Conservation (phyloP, 2,329 filamentous ascomycete species). For the Fusarium acutatum region DNA sequence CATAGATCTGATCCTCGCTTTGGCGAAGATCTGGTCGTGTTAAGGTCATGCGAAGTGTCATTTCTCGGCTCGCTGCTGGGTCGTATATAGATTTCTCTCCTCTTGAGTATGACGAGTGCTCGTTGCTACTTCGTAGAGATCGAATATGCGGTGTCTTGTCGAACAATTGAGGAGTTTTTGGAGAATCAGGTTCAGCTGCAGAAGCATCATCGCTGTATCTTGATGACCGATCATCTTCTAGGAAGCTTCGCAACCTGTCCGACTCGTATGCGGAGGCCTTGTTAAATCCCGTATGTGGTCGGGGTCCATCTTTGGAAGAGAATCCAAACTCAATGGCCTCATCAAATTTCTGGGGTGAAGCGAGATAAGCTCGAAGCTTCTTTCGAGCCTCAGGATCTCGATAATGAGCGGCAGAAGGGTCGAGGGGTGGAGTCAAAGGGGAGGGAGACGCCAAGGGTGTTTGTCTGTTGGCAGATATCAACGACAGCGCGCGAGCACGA, state of each 20-base stretch:
- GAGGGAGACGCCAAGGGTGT: constrained; percentile 29
- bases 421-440: constrained; percentile 55
- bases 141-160: constrained; percentile 50
- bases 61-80: constrained; percentile 74
- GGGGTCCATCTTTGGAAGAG: constrained; percentile 66
- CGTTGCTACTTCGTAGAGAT: constrained; percentile 41
- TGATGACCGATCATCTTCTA: constrained; percentile 66
- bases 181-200: constrained; percentile 66
- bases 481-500: constrained; percentile 62
- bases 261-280: constrained; percentile 48
- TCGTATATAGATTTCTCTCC: constrained; percentile 58
- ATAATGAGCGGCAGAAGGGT: constrained; percentile 82
- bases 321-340: constrained; percentile 96
- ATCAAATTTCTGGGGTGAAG: constrained; percentile 93
- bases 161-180: constrained; percentile 61
- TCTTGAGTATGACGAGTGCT: constrained; percentile 42
- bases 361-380: constrained; percentile 85
- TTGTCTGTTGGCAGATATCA: constrained; percentile 60
- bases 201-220: constrained; percentile 65
- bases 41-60: constrained; percentile 96
- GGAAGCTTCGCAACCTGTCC: constrained; percentile 65
- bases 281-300: constrained; percentile 45
- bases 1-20: constrained; percentile 76
- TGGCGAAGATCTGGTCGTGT: constrained; percentile 87
- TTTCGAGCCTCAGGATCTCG: constrained; percentile 88